phyloP scores from a whole-genome alignment of 176 grass and related monocot genomes.

The Otatea glauca region DNA sequence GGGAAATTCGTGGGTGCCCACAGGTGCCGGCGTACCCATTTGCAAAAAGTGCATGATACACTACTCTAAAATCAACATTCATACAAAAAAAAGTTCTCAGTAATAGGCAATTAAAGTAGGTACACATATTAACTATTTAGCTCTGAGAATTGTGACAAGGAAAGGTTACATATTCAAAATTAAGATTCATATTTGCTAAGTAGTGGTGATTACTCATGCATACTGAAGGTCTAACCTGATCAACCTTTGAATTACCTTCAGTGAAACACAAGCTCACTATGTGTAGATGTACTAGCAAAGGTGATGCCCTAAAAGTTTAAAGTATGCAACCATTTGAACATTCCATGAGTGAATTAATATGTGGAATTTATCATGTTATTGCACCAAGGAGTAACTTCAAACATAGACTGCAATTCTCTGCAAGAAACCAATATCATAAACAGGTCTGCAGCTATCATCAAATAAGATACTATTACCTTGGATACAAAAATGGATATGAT shows the following conservation, averaged over 20 bases:
- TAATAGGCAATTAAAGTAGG: not conserved
- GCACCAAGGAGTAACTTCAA: not conserved
- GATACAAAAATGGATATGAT: not conserved
- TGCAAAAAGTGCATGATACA: not conserved
- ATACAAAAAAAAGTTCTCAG: not conserved
- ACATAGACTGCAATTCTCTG: not conserved
- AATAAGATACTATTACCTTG: not conserved
- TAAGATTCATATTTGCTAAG: not conserved
- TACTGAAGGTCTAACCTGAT: not conserved
- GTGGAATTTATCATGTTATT: conserved; percentile 2
- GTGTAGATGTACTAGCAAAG: not conserved
- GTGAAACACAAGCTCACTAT: not conserved
- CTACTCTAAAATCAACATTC: not conserved
- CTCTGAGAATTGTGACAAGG: not conserved
- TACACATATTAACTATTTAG: not conserved
- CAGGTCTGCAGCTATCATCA: not conserved
- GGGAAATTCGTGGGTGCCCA: not conserved
- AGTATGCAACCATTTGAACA: conserved; percentile 2
- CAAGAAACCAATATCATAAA: not conserved
- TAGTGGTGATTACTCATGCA: not conserved
- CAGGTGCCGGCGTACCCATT: not conserved
- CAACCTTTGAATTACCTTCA: not conserved
- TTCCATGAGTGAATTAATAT: not conserved
- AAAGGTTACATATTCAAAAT: not conserved
- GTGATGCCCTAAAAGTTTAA: not conserved